Percentiles rank a stretch among this genome's conserved stretches.
Conservation (phyloP, 1,139 yeast species). For the Yamadazyma songkhlaensis region DNA sequence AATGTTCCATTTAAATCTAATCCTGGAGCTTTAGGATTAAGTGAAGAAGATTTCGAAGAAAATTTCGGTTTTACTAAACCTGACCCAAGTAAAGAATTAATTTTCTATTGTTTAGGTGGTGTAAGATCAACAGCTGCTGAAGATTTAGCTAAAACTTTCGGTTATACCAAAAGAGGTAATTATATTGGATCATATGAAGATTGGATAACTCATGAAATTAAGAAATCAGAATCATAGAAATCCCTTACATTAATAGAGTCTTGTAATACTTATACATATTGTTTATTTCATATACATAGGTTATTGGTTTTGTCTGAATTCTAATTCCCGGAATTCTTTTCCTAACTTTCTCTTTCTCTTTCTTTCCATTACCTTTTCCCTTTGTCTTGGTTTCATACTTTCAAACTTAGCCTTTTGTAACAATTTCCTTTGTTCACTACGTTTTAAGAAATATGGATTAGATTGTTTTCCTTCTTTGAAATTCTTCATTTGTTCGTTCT, state of each 20-base stretch:
- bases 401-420: constrained; percentile 88
- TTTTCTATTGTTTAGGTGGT: constrained; percentile 92
- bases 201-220: constrained; percentile 60
- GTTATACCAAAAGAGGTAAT: constrained; percentile 74
- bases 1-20: constrained; percentile 88
- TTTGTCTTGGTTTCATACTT: constrained; percentile 74
- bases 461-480: constrained; percentile 49
- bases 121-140: constrained; percentile 90
- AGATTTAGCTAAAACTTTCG: constrained; percentile 86
- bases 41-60: constrained; percentile 75
- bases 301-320: constrained; percentile 28
- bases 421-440: constrained; percentile 78
- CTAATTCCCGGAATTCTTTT: constrained; percentile 82
- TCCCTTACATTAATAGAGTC: neutral
- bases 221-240: constrained; percentile 1
- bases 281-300: constrained; percentile 5
- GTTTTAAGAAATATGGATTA: constrained; percentile 63
- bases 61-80: constrained; percentile 88
- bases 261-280: constrained; percentile 4
- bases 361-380: constrained; percentile 87
- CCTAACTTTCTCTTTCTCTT: constrained; percentile 92
- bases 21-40: constrained; percentile 89
- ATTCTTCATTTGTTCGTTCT: constrained; percentile 44
- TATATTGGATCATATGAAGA: constrained; percentile 84
- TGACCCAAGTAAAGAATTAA: constrained; percentile 60